Evolutionary conservation across 768 basidiomycete genomes (phyloP), one percentile per base, ranked within the genome.

Genomic region (Cantharellus cinnabarinus): DNA sequence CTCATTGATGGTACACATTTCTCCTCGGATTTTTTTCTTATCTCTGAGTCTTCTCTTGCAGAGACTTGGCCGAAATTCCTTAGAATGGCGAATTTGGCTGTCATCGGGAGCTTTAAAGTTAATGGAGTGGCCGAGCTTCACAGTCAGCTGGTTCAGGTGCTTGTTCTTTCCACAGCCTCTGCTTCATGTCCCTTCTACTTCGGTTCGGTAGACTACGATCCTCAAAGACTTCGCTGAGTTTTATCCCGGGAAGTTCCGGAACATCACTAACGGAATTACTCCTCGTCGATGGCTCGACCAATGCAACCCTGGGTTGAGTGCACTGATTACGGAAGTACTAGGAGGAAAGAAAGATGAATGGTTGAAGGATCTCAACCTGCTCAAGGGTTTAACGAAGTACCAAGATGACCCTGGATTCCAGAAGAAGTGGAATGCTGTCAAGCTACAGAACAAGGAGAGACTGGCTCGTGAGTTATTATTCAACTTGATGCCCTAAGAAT

Each of bases 61-160:
- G 91, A 94, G 79, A 85, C 88, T 14, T 68, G 76, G 61, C 89
- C 89, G 3, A 80, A 94, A 70, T 80, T 88, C 66, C 77, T 95
- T 62, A 77, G 89, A 62, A 91, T 91, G 87, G 89, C 90, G 4
- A 82, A 85, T 70, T 74, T 99, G 35, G 95, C 95, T 5, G 60
- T 59, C 53, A 41, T 60, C 41, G 60, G 69, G 4, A 85, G 83
- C 66, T 79, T 82, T 64, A 86, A 82, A 68, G 85, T 91, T 66
- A 99, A 99, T 65, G 94, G 95, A 66, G 95, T 98, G 10, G 94
- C 95, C 5, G 94, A 91, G 79, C 75, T 98, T 37, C 95, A 98
- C 74, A 86, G 83, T 61, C 83, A 89, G 58, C 79, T 98, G 50
- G 85, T 98, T 57, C 77, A 75, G 44, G 44, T 69, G 81, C 82